phyloP scores from a whole-genome alignment of 805 yeast genomes.

The Lachancea cidri region DNA sequence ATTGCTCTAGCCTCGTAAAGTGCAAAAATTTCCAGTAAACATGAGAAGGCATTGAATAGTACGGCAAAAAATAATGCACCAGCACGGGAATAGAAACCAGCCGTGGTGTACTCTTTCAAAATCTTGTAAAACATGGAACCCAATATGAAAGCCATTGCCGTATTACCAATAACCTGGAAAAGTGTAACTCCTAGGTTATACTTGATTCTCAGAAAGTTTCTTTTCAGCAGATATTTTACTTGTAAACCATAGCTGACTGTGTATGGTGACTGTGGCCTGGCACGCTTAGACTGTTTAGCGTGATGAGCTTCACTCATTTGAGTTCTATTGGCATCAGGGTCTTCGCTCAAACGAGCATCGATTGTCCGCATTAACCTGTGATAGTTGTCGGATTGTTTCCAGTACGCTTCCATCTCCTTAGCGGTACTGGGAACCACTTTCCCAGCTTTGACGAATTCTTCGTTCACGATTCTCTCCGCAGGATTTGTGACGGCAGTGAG shows the following conservation, averaged over 20 bases:
- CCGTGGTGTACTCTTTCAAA: conserved; percentile 33
- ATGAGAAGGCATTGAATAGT: conserved; percentile 57
- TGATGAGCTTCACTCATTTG: conserved; percentile 38
- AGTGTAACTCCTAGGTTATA: conserved; percentile 47
- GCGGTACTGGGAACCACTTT: conserved; percentile 55
- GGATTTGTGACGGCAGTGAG: conserved; percentile 68
- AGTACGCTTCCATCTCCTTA: conserved; percentile 52
- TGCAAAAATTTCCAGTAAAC: conserved; percentile 52
- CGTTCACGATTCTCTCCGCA: conserved; percentile 42
- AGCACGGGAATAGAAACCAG: conserved; percentile 49
- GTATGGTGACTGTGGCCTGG: conserved; percentile 47
- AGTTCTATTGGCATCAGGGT: conserved; percentile 18
- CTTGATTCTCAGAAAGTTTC: conserved; percentile 45
- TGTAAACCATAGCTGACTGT: conserved; percentile 49
- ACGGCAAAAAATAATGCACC: conserved; percentile 65
- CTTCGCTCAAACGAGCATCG: conserved; percentile 34
- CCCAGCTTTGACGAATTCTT: conserved; percentile 39
- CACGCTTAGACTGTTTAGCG: conserved; percentile 47
- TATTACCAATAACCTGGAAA: conserved; percentile 40
- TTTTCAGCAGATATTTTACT: conserved; percentile 39
- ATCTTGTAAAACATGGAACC: conserved; percentile 57
- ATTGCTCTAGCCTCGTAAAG: conserved; percentile 52
- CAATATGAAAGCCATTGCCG: conserved; percentile 49
- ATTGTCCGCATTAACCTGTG: conserved; percentile 40
- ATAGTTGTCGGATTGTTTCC: conserved; percentile 50